Conservation (phyloP, 768 basidiomycete genomes). For the Hygrophorus russula region DNA sequence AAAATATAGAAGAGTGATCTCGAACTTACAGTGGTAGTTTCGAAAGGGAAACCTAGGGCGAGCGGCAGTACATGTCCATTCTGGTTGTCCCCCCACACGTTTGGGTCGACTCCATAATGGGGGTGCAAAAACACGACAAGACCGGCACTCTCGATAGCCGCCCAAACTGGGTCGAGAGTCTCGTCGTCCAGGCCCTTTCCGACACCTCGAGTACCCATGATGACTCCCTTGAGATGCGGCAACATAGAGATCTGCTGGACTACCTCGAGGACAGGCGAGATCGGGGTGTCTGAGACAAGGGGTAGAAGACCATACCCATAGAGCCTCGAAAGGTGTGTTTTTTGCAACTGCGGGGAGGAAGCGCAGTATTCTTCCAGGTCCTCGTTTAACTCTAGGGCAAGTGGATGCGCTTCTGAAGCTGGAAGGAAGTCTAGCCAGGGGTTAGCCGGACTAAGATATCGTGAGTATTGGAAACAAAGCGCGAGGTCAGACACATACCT, state of each 20-base stretch:
- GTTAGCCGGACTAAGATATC: conserved; percentile 56
- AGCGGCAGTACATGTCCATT: conserved; percentile 86
- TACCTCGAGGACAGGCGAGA: conserved; percentile 45
- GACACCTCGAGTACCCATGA: conserved; percentile 72
- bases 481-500: conserved; percentile 30
- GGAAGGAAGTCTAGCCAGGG: conserved; percentile 88
- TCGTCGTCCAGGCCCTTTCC: conserved; percentile 77
- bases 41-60: conserved; percentile 82
- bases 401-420: conserved; percentile 47
- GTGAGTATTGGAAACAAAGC: neutral
- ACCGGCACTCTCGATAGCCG: conserved; percentile 54
- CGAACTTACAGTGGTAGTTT: conserved; percentile 67
- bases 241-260: conserved; percentile 55
- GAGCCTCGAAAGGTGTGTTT: conserved; percentile 42
- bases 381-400: conserved; percentile 60
- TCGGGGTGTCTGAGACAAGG: conserved; percentile 56
- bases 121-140: conserved; percentile 80
- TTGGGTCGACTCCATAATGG: conserved; percentile 72
- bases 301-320: conserved; percentile 83
- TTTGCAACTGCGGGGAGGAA: conserved; percentile 35
- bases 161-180: conserved; percentile 71
- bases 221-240: conserved; percentile 61
- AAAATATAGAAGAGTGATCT: neutral
- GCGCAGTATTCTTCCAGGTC: conserved; percentile 77
- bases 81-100: conserved; percentile 61